Base-by-base conservation (phyloP, 1,284 basidiomycete genomes). In the Schizophyllum commune region DNA sequence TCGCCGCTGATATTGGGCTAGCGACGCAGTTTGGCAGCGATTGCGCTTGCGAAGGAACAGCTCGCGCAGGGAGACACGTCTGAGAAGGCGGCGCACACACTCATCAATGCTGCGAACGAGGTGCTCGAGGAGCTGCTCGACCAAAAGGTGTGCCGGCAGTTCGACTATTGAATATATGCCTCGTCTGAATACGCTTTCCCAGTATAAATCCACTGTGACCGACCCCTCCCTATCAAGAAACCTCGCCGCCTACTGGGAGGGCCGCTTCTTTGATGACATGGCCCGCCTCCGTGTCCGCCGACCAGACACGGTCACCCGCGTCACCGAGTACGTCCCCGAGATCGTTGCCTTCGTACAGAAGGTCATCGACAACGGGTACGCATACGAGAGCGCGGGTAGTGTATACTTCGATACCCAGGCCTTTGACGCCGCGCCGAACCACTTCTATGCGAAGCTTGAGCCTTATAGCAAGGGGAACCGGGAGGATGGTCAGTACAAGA, bases 241-340 rank as follows among this genome's bases (percentile, higher is more conserved):
- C 20, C 82, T 97, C 4, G 89, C 97, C 1, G 83, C 92, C 8
- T 88, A 89, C 72, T 98, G 96, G 96, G 97, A 99, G 75, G 78
- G 77, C 32, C 83, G 85, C 60, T 99, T 94, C 78, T 96, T 98
- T 77, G 79, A 88, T 55, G 96, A 98, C 71, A 99, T 99, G 97
- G 78, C 79, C 33, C 86, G 89, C 15, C 82, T 99, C 32, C 85
- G 85, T 64, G 92, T 99, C 58, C 86, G 91, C 62, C 85, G 89
- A 34, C 96, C 97, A 17, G 94, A 96, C 72, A 94, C 87, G 1
- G 77, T 98, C 60, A 99, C 97, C 2, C 88, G 97, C 52, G 97
- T 99, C 15, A 96, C 94, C 17, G 97, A 99, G 74, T 99, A 95
- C 74, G 90, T 99, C 13, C 93, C 95, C 7, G 96, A 99, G 75